Percentiles rank a stretch among this genome's conserved stretches.
Conservation (phyloP, 805 yeast species). For the Kodamaea restingae region DNA sequence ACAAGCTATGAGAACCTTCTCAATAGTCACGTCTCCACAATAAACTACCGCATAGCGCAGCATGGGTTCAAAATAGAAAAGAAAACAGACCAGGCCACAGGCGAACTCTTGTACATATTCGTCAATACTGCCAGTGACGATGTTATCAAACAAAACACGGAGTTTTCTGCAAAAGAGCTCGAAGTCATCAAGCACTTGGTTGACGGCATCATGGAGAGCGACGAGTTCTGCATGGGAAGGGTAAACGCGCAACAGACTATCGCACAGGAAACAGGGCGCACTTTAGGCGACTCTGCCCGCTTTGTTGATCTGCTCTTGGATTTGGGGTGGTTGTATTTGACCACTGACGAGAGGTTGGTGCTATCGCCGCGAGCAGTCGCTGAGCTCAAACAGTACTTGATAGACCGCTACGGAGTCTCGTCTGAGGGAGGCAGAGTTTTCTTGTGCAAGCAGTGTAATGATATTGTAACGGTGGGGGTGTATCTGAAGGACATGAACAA, state of each 20-base stretch:
- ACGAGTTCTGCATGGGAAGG: constrained; percentile 32
- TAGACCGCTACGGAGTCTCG: constrained; percentile 38
- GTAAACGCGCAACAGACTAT: constrained; percentile 33
- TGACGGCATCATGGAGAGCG: constrained; percentile 42
- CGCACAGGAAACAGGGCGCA: constrained; percentile 21
- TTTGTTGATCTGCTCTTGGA: constrained; percentile 40
- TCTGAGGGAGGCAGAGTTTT: constrained; percentile 34
- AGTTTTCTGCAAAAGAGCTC: constrained; percentile 35
- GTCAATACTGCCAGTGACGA: constrained; percentile 41
- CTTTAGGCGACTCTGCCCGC: constrained; percentile 33
- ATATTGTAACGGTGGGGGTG: constrained; percentile 51
- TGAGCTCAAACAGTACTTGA: constrained; percentile 45
- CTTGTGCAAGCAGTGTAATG: constrained; percentile 49
- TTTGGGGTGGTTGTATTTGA: constrained; percentile 51
- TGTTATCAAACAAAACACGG: constrained; percentile 36
- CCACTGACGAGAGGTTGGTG: constrained; percentile 29
- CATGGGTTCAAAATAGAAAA: constrained; percentile 44
- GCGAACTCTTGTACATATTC: constrained; percentile 31
- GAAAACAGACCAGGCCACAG: constrained; percentile 32
- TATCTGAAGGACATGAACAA: constrained; percentile 19
- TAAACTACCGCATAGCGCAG: constrained; percentile 29
- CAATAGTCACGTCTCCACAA: constrained; percentile 20
- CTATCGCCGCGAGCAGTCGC: constrained; percentile 40
- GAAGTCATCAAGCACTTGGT: constrained; percentile 43
- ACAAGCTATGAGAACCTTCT: constrained; percentile 9